phyloP scores from a whole-genome alignment of 208 protist species.

The Acanthamoeba triangularis region DNA sequence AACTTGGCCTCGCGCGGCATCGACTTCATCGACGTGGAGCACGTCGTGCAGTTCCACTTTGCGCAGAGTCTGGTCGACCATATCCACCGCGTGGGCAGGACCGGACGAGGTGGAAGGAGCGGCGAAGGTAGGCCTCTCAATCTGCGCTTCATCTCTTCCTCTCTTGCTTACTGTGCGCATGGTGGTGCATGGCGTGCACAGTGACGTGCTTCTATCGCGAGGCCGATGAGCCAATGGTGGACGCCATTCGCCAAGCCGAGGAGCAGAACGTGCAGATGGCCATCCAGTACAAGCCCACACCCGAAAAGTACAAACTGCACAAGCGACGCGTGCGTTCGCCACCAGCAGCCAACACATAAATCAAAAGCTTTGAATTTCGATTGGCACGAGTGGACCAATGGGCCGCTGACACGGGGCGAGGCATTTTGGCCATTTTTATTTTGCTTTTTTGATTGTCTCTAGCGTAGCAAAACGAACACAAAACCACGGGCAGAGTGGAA shows the following conservation, averaged over 20 bases:
- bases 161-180: background rate
- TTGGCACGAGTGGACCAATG: background rate
- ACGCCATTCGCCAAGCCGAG: background rate
- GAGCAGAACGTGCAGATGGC: conserved; percentile 30
- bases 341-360: background rate
- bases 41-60: conserved; percentile 68
- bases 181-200: background rate
- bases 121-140: background rate
- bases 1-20: conserved; percentile 52
- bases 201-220: conserved; percentile 22
- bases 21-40: conserved; percentile 31
- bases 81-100: conserved; percentile 25
- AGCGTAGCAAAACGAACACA: background rate
- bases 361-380: background rate
- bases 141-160: too few species aligned
- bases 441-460: background rate
- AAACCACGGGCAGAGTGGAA: background rate
- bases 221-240: background rate
- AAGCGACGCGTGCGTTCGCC: background rate
- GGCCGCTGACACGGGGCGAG: background rate
- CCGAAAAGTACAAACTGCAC: background rate
- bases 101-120: background rate
- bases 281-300: conserved; percentile 13
- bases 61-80: conserved; percentile 36
- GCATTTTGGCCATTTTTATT: background rate